Evolutionary conservation across 805 yeast genomes (phyloP), one percentile per base, ranked within the genome.

Genomic region (Kodamaea restingae): DNA sequence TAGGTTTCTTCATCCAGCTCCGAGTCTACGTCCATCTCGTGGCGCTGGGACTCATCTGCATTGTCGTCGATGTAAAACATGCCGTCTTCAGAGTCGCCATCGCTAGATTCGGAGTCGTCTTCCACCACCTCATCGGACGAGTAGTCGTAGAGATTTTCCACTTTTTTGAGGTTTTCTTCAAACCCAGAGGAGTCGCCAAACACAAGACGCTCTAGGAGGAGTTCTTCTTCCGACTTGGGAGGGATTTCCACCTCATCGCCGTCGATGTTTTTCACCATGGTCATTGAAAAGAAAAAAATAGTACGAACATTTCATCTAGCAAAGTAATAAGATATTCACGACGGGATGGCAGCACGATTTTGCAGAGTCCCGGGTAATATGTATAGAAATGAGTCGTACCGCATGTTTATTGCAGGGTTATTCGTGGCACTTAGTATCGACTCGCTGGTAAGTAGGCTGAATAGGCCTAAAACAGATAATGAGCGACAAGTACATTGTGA

Each of bases 101-200:
- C 40, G 15, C 36, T 36, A 11, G 38, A 25, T 20, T 20, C 22
- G 22, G 22, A 20, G 22, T 20, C 22, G 5, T 20, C 22, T 6
- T 20, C 22, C 8, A 44, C 41, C 31, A 12, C 32, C 25, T 62
- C 70, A 12, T 70, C 76, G 32, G 67, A 64, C 7, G 69, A 65
- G 45, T 65, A 65, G 26, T 70, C 72, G 49, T 67, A 76, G 28
- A 80, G 64, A 45, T 80, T 72, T 48, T 81, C 87, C 36, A 80
- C 64, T 42, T 74, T 72, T 40, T 73, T 78, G 54, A 87, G 67
- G 43, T 80, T 83, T 22, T 60, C 55, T 51, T 80, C 85, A 63
- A 84, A 83, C 21, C 91, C 84, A 40, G 78, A 84, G 3, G 72
- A 50, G 56, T 93, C 98, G 11, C 98, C 98, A 63, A 93, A 90